Percentiles rank a stretch among this genome's conserved stretches.
Conservation (phyloP, 1,284 basidiomycete species). For the Papiliotrema fonsecae region DNA sequence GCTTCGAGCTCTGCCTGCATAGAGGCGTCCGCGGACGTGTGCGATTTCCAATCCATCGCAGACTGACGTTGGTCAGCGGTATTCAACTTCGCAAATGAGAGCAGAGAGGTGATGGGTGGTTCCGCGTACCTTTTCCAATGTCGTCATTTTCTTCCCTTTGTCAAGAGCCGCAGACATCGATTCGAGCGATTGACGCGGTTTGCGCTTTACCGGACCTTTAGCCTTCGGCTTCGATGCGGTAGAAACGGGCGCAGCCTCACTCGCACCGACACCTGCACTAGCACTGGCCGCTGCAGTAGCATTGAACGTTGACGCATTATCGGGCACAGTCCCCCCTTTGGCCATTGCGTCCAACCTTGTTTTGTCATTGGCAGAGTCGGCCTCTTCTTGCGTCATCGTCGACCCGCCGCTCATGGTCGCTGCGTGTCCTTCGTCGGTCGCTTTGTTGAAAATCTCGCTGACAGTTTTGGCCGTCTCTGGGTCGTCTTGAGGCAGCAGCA, state of each 20-base stretch:
- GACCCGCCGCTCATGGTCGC: too few relatives aligned
- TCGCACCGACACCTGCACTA: too few relatives aligned
- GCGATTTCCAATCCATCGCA: conserved; percentile 45
- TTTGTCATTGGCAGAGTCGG: too few relatives aligned
- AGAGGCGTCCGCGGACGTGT: conserved; percentile 21
- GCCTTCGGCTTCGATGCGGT: conserved; percentile 2
- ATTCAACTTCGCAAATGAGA: neutral
- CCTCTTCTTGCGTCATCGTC: too few relatives aligned
- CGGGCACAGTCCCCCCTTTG: too few relatives aligned
- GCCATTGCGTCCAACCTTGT: too few relatives aligned
- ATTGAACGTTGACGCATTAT: too few relatives aligned
- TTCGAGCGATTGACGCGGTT: conserved; percentile 45
- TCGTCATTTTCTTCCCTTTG: conserved; percentile 47
- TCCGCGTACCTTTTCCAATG: conserved; percentile 42
- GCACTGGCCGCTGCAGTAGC: too few relatives aligned
- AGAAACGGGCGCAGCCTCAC: neutral
- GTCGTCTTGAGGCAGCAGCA: conserved; percentile 27
- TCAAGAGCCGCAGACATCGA: conserved; percentile 41
- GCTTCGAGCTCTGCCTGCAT: conserved; percentile 37
- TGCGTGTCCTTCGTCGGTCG: too few relatives aligned
- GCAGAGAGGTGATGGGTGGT: neutral
- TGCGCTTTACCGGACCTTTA: conserved; percentile 22
- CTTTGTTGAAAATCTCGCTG: too few relatives aligned
- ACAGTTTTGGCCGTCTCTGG: conserved; percentile 41
- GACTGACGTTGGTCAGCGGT: conserved; percentile 24